phyloP scores from a whole-genome alignment of 2,329 filamentous ascomycete genomes.

The Thelonectria discophora region DNA sequence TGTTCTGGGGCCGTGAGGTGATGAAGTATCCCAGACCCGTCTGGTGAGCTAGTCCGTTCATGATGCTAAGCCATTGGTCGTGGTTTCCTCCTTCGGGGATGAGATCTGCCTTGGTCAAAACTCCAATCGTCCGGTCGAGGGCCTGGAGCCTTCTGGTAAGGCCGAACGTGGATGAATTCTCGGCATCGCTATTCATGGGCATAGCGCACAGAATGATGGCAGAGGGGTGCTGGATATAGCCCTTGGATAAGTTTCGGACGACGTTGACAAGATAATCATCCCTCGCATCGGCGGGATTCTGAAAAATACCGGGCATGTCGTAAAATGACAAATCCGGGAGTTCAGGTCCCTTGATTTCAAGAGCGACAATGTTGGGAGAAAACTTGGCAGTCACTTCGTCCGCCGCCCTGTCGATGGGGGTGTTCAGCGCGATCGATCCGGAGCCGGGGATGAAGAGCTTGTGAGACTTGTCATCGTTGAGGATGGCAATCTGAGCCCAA shows the following conservation, averaged over 20 bases:
- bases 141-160: conserved; percentile 69
- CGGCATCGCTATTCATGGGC: conserved; percentile 80
- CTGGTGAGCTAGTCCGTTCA: conserved; percentile 67
- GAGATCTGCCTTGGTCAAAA: conserved; percentile 87
- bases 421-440: conserved; percentile 52
- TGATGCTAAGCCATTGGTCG: conserved; percentile 69
- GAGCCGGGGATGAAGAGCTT: conserved; percentile 64
- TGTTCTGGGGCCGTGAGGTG: conserved; percentile 71
- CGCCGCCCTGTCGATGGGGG: conserved; percentile 47
- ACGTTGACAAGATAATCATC: conserved; percentile 76
- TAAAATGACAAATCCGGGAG: conserved; percentile 83
- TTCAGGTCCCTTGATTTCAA: conserved; percentile 77
- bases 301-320: conserved; percentile 85
- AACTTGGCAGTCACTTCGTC: conserved; percentile 69
- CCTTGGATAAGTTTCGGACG: conserved; percentile 73
- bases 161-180: conserved; percentile 75
- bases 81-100: conserved; percentile 61
- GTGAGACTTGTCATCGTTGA: conserved; percentile 70
- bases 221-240: conserved; percentile 74
- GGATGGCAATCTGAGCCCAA: conserved; percentile 79
- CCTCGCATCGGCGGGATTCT: conserved; percentile 68
- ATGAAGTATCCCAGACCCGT: conserved; percentile 82
- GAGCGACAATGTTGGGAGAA: conserved; percentile 80
- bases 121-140: conserved; percentile 70
- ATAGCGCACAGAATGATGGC: conserved; percentile 81